These are phyloP conservation scores for Alisma plantagoaquatica DNA, from an alignment of 106 monocot species.

Conservation along the genomic window DNA sequence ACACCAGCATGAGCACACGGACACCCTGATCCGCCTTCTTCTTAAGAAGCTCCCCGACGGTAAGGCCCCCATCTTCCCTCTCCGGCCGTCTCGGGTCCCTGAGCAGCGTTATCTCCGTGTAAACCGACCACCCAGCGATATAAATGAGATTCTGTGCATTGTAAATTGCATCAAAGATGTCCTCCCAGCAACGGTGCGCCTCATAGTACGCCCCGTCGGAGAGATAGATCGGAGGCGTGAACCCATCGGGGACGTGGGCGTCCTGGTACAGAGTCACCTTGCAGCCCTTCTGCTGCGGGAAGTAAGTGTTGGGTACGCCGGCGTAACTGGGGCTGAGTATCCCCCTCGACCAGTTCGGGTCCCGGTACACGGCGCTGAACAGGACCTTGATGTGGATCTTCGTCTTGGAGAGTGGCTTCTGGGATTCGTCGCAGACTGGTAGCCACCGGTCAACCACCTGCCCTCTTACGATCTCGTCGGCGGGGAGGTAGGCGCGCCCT, in stretches of 20 bases:
- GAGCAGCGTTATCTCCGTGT: conserved; percentile 50
- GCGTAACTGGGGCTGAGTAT: conserved; percentile 33
- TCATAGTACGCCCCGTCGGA: conserved; percentile 44
- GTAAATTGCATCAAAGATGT: conserved; percentile 54
- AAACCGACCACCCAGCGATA: conserved; percentile 63
- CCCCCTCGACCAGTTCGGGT: conserved; percentile 40
- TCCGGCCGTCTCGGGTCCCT: conserved; percentile 39
- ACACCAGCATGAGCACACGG: conserved; percentile 55
- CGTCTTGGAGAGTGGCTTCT: conserved; percentile 21
- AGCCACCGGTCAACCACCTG: conserved; percentile 45
- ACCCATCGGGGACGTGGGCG: conserved; percentile 45
- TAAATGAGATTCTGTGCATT: conserved; percentile 52
- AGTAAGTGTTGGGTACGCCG: conserved; percentile 57
- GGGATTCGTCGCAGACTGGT: conserved; percentile 27
- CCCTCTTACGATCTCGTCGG: conserved; percentile 28
- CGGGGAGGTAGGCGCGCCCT: conserved; percentile 51
- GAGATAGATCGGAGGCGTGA: conserved; percentile 35
- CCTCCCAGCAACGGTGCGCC: conserved; percentile 62
- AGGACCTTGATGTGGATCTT: conserved; percentile 55
- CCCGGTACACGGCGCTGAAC: conserved; percentile 32
- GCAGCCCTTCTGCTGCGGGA: conserved; percentile 47
- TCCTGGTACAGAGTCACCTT: conserved; percentile 57
- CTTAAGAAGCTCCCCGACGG: conserved; percentile 60
- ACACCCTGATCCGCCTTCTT: conserved; percentile 59
- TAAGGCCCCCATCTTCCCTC: conserved; percentile 31